Evolutionary conservation across 2,329 filamentous ascomycete species (phyloP).

Genomic region (Monosporascus sp.): DNA sequence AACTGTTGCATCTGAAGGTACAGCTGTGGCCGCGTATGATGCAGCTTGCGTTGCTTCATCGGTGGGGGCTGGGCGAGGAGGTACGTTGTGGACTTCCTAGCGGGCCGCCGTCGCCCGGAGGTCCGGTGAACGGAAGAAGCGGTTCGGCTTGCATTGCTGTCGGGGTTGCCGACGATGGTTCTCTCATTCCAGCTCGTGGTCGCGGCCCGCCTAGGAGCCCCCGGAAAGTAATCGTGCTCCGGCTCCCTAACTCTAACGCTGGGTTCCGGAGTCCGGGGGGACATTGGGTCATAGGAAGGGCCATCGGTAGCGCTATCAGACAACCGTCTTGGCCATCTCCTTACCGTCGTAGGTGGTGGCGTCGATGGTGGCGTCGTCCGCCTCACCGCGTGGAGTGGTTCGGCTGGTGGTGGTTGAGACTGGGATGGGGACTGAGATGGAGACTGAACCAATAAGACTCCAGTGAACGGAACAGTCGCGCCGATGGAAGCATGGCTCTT

Average conservation of each 20-base stretch:
- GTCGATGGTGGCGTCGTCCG: not conserved
- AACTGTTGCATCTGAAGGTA: constrained; percentile 68
- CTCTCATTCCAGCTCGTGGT: constrained; percentile 45
- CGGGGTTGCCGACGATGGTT: constrained; percentile 34
- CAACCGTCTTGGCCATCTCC: constrained; percentile 5
- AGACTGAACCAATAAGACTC: not conserved
- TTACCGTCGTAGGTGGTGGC: not conserved
- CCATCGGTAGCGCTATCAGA: constrained; percentile 7
- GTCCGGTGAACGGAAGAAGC: constrained; percentile 30
- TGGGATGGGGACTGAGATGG: constrained; percentile 1
- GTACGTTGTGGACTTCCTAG: constrained; percentile 56
- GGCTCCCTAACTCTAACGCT: constrained; percentile 16
- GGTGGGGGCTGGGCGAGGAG: constrained; percentile 64
- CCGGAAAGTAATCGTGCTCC: constrained; percentile 18
- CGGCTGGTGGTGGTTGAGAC: not conserved
- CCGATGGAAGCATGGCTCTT: constrained; percentile 9
- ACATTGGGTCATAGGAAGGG: not conserved
- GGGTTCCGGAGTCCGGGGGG: constrained; percentile 7
- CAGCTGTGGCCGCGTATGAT: constrained; percentile 59
- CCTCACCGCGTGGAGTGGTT: too few relatives aligned
- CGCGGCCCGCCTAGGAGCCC: constrained; percentile 14
- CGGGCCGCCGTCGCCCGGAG: constrained; percentile 34
- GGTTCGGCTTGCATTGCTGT: constrained; percentile 41
- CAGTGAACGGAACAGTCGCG: not conserved
- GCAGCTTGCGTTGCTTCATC: constrained; percentile 53